Base-by-base conservation (phyloP, 306 rosid genomes). In the Ormosia emarginata region DNA sequence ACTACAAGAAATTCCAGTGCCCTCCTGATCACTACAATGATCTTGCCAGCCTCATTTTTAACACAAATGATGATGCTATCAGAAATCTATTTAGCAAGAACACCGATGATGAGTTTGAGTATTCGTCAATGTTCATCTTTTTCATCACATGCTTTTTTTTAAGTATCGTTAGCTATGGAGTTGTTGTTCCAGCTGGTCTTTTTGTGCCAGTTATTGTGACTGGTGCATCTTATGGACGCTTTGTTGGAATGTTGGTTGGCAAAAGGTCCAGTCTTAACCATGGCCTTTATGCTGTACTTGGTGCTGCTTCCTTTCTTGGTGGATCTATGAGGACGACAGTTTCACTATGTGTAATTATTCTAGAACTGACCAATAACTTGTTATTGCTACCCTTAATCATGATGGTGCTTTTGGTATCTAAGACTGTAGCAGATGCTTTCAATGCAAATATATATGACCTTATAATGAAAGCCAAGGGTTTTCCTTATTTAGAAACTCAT, bases 321-420 rank as follows among this genome's bases (percentile, higher is more conserved):
- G 99, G 99, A 74, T 86, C 99, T 14, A 95, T 93, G 98, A 90
- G 99, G 87, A 90, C 92, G 81, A 92, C 98, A 2, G 99, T 96
- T 84, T 96, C 98, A 44, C 84, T 95, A 0, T 92, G 97, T 71
- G 98, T 96, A 55, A 93, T 96, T 69, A 85, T 96, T 57, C 93
- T 96, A 59, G 99, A 96, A 77, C 66, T 96, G 74, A 96, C 99
- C 55, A 96, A 96, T 75, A 96, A 93, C 85, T 83, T 96, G 53
- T 74, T 92, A 62, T 76, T 96, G 90, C 84, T 96, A 17, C 99
- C 99, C 77, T 50, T 93, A 57, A 86, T 93, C 86, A 96, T 96
- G 98, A 79, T 96, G 84, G 98, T 92, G 66, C 97, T 93, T 77
- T 91, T 93, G 84, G 78, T 92, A 67, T 93, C 99, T 55, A 96